phyloP scores from a whole-genome alignment of 257 asterid genomes.

The Scutellaria baicalensis region DNA sequence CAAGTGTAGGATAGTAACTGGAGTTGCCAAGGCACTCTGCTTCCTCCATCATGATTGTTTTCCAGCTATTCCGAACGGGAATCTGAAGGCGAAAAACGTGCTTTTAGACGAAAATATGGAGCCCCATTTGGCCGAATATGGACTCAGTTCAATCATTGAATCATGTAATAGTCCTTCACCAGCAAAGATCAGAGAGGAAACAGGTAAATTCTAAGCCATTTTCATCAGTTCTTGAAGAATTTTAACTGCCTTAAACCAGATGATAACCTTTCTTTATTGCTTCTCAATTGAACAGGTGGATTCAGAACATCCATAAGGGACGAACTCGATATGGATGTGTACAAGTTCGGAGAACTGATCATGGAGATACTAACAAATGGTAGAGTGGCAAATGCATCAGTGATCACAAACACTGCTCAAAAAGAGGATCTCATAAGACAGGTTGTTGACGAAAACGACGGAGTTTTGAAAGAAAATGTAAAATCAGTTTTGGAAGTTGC shows the following conservation, averaged over 20 bases:
- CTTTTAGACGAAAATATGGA: conserved; percentile 85
- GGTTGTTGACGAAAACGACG: conserved; percentile 39
- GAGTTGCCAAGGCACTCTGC: conserved; percentile 64
- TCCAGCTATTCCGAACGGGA: conserved; percentile 86
- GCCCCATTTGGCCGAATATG: conserved; percentile 74
- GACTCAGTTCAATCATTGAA: conserved; percentile 44
- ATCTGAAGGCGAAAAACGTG: conserved; percentile 53
- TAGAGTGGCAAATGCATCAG: conserved; percentile 28
- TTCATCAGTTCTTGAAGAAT: background rate
- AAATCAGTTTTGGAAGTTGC: conserved; percentile 55
- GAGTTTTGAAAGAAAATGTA: conserved; percentile 32
- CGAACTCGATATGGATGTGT: conserved; percentile 59
- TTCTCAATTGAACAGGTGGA: conserved; percentile 40
- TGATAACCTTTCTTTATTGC: background rate
- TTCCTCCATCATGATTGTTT: conserved; percentile 76
- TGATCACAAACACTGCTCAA: conserved; percentile 15
- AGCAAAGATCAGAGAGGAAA: conserved; percentile 27
- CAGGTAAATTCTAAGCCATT: conserved; percentile 37
- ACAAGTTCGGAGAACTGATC: conserved; percentile 63
- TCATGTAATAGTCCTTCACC: conserved; percentile 13
- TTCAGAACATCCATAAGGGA: conserved; percentile 31
- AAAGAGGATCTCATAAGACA: conserved; percentile 49
- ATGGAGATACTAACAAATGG: conserved; percentile 63
- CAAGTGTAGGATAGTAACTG: conserved; percentile 50
- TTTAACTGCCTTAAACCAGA: background rate